These are phyloP conservation scores for Yamadazyma taylorii DNA, from an alignment of 1,139 yeast genomes.

Conservation along the genomic window DNA sequence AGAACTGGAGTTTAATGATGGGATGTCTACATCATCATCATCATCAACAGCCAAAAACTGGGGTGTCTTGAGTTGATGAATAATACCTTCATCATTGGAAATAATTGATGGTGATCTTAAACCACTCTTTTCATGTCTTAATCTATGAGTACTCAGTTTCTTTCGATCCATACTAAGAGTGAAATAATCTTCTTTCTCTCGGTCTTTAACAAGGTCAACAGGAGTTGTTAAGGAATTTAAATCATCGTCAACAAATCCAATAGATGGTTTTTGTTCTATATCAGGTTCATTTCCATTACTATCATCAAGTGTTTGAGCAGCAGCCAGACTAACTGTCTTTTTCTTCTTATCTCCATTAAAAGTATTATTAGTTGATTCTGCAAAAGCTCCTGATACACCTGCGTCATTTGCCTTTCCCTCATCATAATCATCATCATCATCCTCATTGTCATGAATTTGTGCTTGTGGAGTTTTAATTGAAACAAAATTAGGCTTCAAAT, in stretches of 20 bases:
- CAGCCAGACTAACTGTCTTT: conserved; percentile 2
- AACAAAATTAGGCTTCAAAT: conserved; percentile 67
- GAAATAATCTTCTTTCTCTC: conserved; percentile 15
- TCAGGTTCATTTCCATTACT: conserved; percentile 13
- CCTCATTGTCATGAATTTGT: conserved; percentile 64
- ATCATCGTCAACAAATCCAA: conserved; percentile 32
- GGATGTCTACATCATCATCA: conserved; percentile 19
- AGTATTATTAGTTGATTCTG: no score
- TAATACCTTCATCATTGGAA: conserved; percentile 39
- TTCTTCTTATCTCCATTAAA: neutral
- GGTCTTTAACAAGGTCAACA: conserved; percentile 15
- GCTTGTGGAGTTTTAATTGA: conserved; percentile 80
- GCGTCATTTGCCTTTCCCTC: no score
- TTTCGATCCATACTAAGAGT: conserved; percentile 13
- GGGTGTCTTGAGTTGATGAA: conserved; percentile 38
- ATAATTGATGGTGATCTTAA: conserved; percentile 35
- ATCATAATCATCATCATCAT: conserved; percentile 45
- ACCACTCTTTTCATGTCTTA: conserved; percentile 10
- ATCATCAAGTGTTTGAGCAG: conserved; percentile 53
- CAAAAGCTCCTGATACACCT: no score
- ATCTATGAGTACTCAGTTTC: conserved; percentile 7
- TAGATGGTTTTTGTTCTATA: conserved; percentile 27
- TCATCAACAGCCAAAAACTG: conserved; percentile 35
- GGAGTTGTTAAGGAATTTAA: conserved; percentile 11
- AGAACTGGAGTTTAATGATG: conserved; percentile 17